These are phyloP conservation scores for Amaranthus tricolor DNA, from an alignment of 179 eudicot species.

Conservation along the genomic window DNA sequence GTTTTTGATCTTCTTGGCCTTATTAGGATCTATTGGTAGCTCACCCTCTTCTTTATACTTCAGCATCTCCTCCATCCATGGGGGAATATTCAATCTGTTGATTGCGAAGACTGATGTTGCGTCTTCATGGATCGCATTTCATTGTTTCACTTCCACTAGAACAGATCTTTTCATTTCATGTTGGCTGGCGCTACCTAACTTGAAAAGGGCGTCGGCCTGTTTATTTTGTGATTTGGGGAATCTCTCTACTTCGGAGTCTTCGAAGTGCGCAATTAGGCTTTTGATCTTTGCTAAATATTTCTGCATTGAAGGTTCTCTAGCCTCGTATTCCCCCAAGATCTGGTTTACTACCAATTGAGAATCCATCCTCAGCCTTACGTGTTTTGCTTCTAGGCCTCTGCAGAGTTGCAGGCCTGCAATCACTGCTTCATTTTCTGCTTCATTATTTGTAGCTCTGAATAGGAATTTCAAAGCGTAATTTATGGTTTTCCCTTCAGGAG, in stretches of 20 bases:
- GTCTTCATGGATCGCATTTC: too few relatives aligned
- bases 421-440: background rate
- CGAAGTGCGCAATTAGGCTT: background rate
- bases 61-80: too few relatives aligned
- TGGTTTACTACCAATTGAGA: background rate
- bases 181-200: too few relatives aligned
- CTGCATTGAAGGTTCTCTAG: background rate
- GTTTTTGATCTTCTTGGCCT: background rate
- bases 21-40: background rate
- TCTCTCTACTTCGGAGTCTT: background rate
- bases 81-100: too few relatives aligned
- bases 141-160: too few relatives aligned
- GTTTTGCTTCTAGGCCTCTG: background rate
- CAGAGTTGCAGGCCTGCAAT: background rate
- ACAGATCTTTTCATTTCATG: too few relatives aligned
- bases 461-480: background rate
- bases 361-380: background rate
- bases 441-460: background rate
- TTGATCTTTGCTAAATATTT: background rate
- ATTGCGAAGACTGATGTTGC: too few relatives aligned
- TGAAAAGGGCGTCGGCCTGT: background rate
- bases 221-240: background rate
- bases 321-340: background rate
- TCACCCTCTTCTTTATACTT: background rate
- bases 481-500: background rate